Conservation (phyloP, 2,329 filamentous ascomycete genomes). For the Fusarium ramigenum region DNA sequence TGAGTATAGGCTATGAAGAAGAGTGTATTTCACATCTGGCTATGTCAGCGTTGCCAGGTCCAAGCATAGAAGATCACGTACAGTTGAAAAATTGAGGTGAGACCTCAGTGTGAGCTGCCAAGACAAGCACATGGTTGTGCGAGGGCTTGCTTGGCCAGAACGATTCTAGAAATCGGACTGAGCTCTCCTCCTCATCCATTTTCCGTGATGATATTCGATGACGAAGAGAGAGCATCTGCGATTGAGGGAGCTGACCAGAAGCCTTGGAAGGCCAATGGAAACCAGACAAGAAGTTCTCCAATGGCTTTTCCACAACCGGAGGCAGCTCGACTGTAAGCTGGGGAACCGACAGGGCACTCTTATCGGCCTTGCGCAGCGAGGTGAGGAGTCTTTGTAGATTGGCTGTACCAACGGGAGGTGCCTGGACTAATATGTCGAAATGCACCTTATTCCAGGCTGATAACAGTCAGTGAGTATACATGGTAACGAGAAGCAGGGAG, state of each 20-base stretch:
- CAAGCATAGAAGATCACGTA: conserved; percentile 45
- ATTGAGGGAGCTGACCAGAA: conserved; percentile 50
- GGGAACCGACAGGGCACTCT: conserved; percentile 73
- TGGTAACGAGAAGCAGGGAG: conserved; percentile 23
- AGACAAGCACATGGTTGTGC: conserved; percentile 80
- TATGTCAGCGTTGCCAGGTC: conserved; percentile 22
- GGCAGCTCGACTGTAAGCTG: conserved; percentile 88
- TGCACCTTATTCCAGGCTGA: conserved; percentile 79
- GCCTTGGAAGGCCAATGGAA: conserved; percentile 73
- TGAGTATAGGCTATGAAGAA: conserved; percentile 83
- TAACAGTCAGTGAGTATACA: conserved; percentile 23
- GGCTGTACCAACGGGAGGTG: conserved; percentile 74
- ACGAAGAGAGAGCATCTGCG: conserved; percentile 73
- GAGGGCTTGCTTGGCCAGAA: conserved; percentile 79
- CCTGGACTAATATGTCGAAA: conserved; percentile 87
- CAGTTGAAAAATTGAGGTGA: conserved; percentile 85
- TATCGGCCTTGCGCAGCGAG: conserved; percentile 80
- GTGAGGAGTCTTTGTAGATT: conserved; percentile 79
- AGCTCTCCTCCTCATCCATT: conserved; percentile 74
- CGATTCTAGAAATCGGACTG: conserved; percentile 81
- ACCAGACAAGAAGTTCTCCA: conserved; percentile 67
- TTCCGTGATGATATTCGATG: conserved; percentile 73
- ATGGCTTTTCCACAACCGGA: conserved; percentile 70
- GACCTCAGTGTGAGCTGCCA: conserved; percentile 83
- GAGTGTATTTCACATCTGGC: conserved; percentile 75